phyloP scores from a whole-genome alignment of 1,284 basidiomycete species.

The Ustilago tritici region DNA sequence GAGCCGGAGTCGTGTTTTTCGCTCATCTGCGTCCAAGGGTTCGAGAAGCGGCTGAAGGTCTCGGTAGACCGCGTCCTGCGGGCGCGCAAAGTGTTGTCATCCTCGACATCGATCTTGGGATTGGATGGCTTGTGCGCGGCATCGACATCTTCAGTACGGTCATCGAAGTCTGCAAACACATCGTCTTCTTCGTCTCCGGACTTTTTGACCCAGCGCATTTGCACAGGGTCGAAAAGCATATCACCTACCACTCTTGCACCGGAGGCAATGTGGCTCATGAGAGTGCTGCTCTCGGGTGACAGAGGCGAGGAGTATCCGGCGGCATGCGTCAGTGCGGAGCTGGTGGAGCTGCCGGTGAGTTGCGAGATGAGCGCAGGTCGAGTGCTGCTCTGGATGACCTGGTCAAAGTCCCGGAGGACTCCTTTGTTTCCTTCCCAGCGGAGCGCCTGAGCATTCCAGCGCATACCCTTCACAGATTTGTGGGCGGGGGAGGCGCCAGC shows the following conservation, averaged over 20 bases:
- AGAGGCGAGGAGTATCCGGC: conserved; percentile 33
- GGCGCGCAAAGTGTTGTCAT: conserved; percentile 43
- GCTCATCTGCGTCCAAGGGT: conserved; percentile 30
- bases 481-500: conserved; percentile 33
- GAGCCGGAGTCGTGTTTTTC: conserved; percentile 9
- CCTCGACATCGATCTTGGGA: conserved; percentile 10
- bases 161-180: conserved; percentile 52
- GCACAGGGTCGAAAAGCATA: conserved; percentile 93
- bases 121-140: background rate
- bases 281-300: conserved; percentile 37
- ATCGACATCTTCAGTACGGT: conserved; percentile 26
- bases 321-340: conserved; percentile 32
- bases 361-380: conserved; percentile 87
- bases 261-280: conserved; percentile 37
- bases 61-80: conserved; percentile 36
- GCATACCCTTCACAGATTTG: conserved; percentile 79
- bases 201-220: conserved; percentile 90
- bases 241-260: conserved; percentile 86
- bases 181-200: conserved; percentile 80
- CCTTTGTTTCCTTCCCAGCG: conserved; percentile 98
- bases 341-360: conserved; percentile 48
- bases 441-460: conserved; percentile 87
- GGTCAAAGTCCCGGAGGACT: conserved; percentile 87
- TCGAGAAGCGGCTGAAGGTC: conserved; percentile 18
- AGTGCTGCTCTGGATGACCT: conserved; percentile 81